Evolutionary conservation across 257 asterid genomes (phyloP), one percentile per base, ranked within the genome.

Genomic region (Solanum rostratum): DNA sequence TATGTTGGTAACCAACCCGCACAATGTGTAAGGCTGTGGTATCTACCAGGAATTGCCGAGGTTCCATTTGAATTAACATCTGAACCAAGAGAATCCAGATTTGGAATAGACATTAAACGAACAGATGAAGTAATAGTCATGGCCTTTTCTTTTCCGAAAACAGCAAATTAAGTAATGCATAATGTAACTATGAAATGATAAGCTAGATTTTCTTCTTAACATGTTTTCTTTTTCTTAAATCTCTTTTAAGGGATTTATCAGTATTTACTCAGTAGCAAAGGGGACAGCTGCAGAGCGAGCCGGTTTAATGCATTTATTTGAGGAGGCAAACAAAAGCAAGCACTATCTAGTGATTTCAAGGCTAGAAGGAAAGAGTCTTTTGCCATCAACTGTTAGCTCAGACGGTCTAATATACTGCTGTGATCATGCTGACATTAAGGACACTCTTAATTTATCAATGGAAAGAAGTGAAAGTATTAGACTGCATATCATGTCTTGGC

Each of bases 271-370:
- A 2, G 90, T 88, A 16, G 50, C 88, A 13, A 86, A 76, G 14
- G 92, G 90, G 49, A 86, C 92, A 29, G 90, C 92, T 2, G 92
- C 92, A 0, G 92, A 91, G 49, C 89, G 92, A n/a, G 93, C 91
- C 0, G 92, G 92, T 18, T 84, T 92, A 10, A 86, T 88, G 69
- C 86, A 73, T n/a, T 86, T 90, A 74, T 66, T 88, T 3, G 91
- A 92, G 71, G 85, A 88, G 82, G 92, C 92, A 16, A 85, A 82
- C 59, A 81, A 52, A 74, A 88, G 79, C 3, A 76, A 85, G 27
- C 87, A 89, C 69, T 83, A 83, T 22, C 87, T 90, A 18, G 90
- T 92, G 85, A 83, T 92, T 66, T 92, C 93, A 24, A 86, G 92
- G 91, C 84, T 92, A 63, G 91, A 88, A 79, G 95, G 95, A 50